Evolutionary conservation across 2,329 filamentous ascomycete species (phyloP), one percentile per base, ranked within the genome.

Genomic region (Venturia carpophila): DNA sequence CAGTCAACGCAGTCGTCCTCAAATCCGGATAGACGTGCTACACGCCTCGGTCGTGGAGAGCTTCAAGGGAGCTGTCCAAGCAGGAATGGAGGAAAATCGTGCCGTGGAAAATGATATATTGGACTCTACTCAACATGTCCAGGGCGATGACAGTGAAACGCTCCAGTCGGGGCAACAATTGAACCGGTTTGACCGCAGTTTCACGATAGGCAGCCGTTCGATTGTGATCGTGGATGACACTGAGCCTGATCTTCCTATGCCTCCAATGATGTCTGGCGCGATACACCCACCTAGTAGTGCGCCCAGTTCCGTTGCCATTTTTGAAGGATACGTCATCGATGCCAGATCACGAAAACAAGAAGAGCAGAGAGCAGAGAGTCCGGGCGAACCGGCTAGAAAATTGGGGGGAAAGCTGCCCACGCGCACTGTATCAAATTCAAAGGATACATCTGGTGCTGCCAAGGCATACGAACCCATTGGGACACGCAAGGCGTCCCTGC

Each of bases 151-250:
- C 66, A 66, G 72, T 68, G 64, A 75, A 82, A 56, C 66, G 71
- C 41, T 69, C 30, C 43, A 41, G 10, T 58, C 52, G 19, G 52
- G 52, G 30, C 27, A 15, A 11, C 52, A 58, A 10, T 1, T 58
- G 30, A 47, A 27, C 13, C 69, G 73, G 21, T 73, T 76, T 43
- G 71, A 79, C 63, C 85, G 83, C 68, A 79, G 79, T 65, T 84
- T 93, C 56, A 94, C 91, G 0, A 81, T 82, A 13, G 90, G 91
- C n/a, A 96, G 91, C 79, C 88, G 92, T 72, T 96, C 91, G 0
- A 95, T 96, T 69, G 83, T 96, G 65, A 95, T 96, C 71, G 86
- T 96, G 43, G 90, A 95, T 69, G 83, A 83, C 68, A 85, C 83
- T 66, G 85, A 65, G 21, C 55, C 55, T 21, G 64, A 65, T 19